Evolutionary conservation across 2,329 filamentous ascomycete genomes (phyloP).

Genomic region (Aspergillus tamarii): DNA sequence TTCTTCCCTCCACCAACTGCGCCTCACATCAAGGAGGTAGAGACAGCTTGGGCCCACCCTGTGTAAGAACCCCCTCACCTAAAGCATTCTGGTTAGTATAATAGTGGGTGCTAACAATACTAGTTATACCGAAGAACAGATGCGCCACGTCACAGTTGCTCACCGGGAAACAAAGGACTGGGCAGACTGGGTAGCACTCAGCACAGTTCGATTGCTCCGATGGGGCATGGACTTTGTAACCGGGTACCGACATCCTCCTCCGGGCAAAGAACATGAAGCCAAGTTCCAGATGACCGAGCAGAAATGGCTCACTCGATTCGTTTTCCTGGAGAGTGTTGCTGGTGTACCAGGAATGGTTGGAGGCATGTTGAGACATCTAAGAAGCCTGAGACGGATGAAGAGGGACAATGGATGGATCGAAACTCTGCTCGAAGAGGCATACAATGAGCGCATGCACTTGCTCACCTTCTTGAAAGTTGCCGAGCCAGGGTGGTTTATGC

Average conservation of each 20-base stretch:
- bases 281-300: slow-evolving; percentile 75
- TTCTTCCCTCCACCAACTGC: slow-evolving; percentile 65
- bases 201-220: slow-evolving; percentile 73
- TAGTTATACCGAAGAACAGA: slow-evolving; percentile 74
- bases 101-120: slow-evolving; percentile 17
- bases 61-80: slow-evolving; percentile 41
- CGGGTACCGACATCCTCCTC: slow-evolving; percentile 73
- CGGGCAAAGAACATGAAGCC: slow-evolving; percentile 46
- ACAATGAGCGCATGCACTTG: slow-evolving; percentile 93
- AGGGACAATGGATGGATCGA: slow-evolving; percentile 97
- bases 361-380: slow-evolving; percentile 88
- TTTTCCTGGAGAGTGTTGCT: slow-evolving; percentile 93
- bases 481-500: slow-evolving; percentile 86
- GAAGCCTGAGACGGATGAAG: slow-evolving; percentile 81
- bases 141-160: slow-evolving; percentile 72
- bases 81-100: background rate
- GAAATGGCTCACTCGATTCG: slow-evolving; percentile 87
- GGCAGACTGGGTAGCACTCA: slow-evolving; percentile 79
- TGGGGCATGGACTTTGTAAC: slow-evolving; percentile 82
- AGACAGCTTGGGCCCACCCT: slow-evolving; percentile 70
- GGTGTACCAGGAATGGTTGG: slow-evolving; percentile 97
- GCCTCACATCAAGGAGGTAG: slow-evolving; percentile 63
- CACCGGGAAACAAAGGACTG: slow-evolving; percentile 74
- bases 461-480: slow-evolving; percentile 92
- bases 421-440: slow-evolving; percentile 84